Evolutionary conservation across 2,329 filamentous ascomycete genomes (phyloP), one percentile per base, ranked within the genome.

Genomic region (Albifimbria verrucaria): DNA sequence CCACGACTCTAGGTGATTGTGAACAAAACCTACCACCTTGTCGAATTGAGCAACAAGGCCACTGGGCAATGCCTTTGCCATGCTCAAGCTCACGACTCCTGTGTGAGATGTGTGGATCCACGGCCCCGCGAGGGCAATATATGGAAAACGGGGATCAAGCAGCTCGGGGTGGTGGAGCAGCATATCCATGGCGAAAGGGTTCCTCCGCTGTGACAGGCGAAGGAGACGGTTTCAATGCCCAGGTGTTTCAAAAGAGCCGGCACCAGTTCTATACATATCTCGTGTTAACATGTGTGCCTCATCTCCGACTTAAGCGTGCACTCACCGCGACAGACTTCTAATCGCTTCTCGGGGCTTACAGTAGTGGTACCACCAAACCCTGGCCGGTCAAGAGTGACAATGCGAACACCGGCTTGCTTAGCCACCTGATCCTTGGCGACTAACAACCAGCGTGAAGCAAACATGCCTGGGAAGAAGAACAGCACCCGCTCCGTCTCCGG

Each of bases 361-460:
- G 62, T 53, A 17, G 65, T 64, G 6, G 69, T 71, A 7, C 65
- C 63, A 11, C 70, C 71, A 42, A 73, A 64, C 9, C 71, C 70
- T 0, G 72, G 70, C 6, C 70, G 57, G 53, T 73, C 69, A 0
- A 59, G 52, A 51, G 56, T 55, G 52, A 73, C 61, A 45, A 73
- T 61, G 26, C 70, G 68, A 20, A 72, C 56, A 20, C 61, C 55
- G 55, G 70, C 57, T 36, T 57, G 48, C 48, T 62, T 64, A 17
- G 69, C 70, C 3, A 70, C 52, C 2, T 55, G 52, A 50, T 73
- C 66, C 51, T 72, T 70, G 56, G 64, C 58, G 17, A 66, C 50
- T 41, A 68, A 65, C 4, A 68, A 23, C 47, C 63, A 59, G 21
- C 69, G 68, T 11, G 60, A 66, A 22, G 54, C 60, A 43, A 69